phyloP scores from a whole-genome alignment of 352 stramenopile genomes.

The Plasmopara viticola region DNA sequence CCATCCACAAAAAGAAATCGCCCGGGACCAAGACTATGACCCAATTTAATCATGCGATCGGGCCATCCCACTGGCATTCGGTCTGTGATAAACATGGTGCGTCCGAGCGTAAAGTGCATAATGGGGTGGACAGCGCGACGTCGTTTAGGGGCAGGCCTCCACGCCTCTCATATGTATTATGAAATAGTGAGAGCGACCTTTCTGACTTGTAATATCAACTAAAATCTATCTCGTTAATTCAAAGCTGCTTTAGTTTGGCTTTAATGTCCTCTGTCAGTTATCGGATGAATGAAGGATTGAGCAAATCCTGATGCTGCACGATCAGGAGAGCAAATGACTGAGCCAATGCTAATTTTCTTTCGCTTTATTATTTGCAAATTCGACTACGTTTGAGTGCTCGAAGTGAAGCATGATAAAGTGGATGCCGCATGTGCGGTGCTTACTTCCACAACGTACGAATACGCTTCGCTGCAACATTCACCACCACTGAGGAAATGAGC shows the following conservation, averaged over 20 bases:
- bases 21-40: too few relatives aligned
- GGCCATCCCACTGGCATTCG: conserved; percentile 86
- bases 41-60: conserved; percentile 85
- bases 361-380: conserved; percentile 1
- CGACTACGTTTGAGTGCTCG: conserved; percentile 10
- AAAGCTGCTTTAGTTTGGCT: conserved; percentile 47
- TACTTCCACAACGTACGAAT: conserved; percentile 76
- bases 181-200: conserved; percentile 73
- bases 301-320: conserved; percentile 59
- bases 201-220: conserved; percentile 38
- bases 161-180: conserved; percentile 90
- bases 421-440: conserved; percentile 18
- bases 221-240: conserved; percentile 68
- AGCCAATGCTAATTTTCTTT: not conserved
- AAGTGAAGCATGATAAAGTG: conserved; percentile 1
- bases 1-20: conserved; percentile 55
- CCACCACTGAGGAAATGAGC: conserved; percentile 88
- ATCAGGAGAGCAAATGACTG: conserved; percentile 48
- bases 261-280: conserved; percentile 47
- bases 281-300: conserved; percentile 60
- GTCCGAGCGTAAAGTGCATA: conserved; percentile 56
- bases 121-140: conserved; percentile 57
- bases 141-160: conserved; percentile 74
- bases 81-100: conserved; percentile 95
- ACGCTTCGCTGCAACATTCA: conserved; percentile 89